Conservation (phyloP, 106 monocot species). For the Acorus gramineus region DNA sequence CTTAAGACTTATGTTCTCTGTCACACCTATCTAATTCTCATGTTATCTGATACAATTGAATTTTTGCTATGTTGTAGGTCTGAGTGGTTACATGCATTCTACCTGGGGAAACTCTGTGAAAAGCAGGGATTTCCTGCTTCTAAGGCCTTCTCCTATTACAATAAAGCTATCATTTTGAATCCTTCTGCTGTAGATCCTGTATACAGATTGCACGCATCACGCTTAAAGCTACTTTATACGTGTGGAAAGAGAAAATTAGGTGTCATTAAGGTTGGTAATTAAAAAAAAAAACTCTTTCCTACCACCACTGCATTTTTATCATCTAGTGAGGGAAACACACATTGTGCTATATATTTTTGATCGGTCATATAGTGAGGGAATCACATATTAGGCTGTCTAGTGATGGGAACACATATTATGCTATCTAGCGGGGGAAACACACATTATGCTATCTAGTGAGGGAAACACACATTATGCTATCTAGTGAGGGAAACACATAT, state of each 20-base stretch:
- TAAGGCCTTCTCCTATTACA: constrained; percentile 78
- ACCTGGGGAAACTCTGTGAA: constrained; percentile 92
- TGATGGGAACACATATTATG: too few relatives aligned
- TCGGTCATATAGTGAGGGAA: too few relatives aligned
- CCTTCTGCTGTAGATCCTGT: constrained; percentile 92
- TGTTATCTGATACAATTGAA: neutral
- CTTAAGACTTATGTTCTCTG: neutral
- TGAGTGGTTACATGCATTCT: constrained; percentile 94
- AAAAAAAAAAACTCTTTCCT: too few relatives aligned
- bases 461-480: too few relatives aligned
- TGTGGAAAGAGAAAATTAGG: constrained; percentile 48
- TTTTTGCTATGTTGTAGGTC: constrained; percentile 35
- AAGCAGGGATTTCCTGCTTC: constrained; percentile 62
- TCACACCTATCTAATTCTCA: neutral
- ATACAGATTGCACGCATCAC: constrained; percentile 88
- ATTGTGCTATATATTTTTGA: too few relatives aligned
- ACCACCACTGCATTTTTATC: too few relatives aligned
- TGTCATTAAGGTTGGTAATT: constrained; percentile 42
- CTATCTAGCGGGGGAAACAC: too few relatives aligned
- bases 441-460: too few relatives aligned
- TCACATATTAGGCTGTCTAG: too few relatives aligned
- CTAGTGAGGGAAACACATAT: too few relatives aligned
- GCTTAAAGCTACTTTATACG: constrained; percentile 78
- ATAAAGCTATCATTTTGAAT: constrained; percentile 58
- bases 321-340: too few relatives aligned